phyloP scores from a whole-genome alignment of 805 yeast species.

The Lachancea sp. region DNA sequence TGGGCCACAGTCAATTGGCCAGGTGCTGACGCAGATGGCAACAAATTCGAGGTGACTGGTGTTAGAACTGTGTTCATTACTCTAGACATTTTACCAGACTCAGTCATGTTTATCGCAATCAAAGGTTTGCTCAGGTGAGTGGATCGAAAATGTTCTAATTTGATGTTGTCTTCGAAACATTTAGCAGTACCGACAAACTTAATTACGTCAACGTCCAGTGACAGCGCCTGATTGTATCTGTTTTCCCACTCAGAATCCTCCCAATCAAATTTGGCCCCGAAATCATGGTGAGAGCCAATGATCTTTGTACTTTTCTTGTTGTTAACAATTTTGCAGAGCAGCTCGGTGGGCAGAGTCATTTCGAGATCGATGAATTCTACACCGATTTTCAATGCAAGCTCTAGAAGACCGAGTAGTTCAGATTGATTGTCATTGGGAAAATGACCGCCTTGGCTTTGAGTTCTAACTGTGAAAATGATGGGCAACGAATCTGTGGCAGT shows the following conservation, averaged over 20 bases:
- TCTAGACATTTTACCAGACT: conserved; percentile 68
- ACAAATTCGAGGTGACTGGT: conserved; percentile 70
- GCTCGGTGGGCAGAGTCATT: conserved; percentile 54
- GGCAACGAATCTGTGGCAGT: conserved; percentile 58
- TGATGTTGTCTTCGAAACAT: conserved; percentile 58
- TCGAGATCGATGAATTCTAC: conserved; percentile 79
- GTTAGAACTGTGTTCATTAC: conserved; percentile 71
- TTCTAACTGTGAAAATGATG: conserved; percentile 73
- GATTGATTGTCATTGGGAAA: conserved; percentile 56
- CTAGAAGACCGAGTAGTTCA: conserved; percentile 44
- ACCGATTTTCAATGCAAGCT: conserved; percentile 67
- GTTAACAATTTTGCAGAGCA: conserved; percentile 46
- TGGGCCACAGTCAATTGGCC: conserved; percentile 67
- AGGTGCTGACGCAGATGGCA: conserved; percentile 71
- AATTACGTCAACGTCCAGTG: conserved; percentile 62
- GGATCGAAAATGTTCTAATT: conserved; percentile 61
- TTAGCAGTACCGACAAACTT: conserved; percentile 80
- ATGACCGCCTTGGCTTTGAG: conserved; percentile 73
- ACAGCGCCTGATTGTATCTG: conserved; percentile 59
- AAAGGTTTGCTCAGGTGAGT: conserved; percentile 52
- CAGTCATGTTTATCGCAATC: conserved; percentile 80
- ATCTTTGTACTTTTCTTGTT: conserved; percentile 57
- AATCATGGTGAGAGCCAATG: conserved; percentile 81
- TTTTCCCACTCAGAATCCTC: conserved; percentile 64
- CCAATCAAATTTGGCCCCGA: conserved; percentile 60